Percentiles rank a stretch among this genome's conserved stretches.
Conservation (phyloP, 2,329 filamentous ascomycete species). For the Fusarium hainanense region DNA sequence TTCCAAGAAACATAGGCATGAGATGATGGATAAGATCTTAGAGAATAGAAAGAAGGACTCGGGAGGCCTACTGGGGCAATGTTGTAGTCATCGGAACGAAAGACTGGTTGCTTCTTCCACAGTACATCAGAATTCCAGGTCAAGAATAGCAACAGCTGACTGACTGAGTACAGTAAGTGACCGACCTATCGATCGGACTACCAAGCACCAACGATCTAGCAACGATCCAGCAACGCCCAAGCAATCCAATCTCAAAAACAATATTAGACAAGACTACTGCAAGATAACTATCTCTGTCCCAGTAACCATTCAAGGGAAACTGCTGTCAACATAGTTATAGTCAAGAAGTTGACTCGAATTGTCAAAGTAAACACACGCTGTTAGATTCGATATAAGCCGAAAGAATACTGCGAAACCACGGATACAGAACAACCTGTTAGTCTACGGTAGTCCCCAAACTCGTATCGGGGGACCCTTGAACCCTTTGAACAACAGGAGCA, state of each 20-base stretch:
- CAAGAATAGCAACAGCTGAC: constrained; percentile 15
- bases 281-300: constrained; percentile 1
- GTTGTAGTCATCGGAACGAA: constrained; percentile 10
- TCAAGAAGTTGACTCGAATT: not conserved
- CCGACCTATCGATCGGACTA: constrained; percentile 36
- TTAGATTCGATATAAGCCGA: constrained; percentile 12
- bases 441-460: constrained; percentile 27
- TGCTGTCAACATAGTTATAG: not conserved
- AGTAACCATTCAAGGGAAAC: constrained; percentile 1
- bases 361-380: constrained; percentile 9
- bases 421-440: constrained; percentile 14
- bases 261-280: not conserved
- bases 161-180: constrained; percentile 12
- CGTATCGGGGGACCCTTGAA: constrained; percentile 34
- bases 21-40: constrained; percentile 12
- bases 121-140: not conserved
- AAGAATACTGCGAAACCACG: constrained; percentile 11
- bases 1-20: constrained; percentile 14
- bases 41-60: constrained; percentile 7
- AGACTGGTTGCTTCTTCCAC: constrained; percentile 5
- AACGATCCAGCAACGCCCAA: constrained; percentile 40
- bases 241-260: constrained; percentile 35
- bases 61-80: constrained; percentile 21
- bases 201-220: constrained; percentile 38
- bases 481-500: constrained; percentile 31